Conservation (phyloP, 2,329 filamentous ascomycete genomes). For the Botrytis tulipae region DNA sequence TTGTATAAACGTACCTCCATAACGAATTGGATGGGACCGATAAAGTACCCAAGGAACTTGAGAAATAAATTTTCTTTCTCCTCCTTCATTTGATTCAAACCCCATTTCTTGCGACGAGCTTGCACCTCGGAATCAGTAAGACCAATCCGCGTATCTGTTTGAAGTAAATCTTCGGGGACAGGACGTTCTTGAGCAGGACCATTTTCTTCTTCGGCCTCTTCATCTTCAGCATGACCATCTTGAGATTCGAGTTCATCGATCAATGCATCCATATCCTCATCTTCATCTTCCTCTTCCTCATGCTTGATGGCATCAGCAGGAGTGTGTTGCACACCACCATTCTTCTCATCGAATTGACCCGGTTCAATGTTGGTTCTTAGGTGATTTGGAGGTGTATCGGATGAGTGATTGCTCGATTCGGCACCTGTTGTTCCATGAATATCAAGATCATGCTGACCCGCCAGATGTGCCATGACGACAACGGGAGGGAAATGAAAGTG, state of each 20-base stretch:
- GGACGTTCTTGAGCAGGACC: conserved; percentile 54
- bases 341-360: conserved; percentile 65
- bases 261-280: conserved; percentile 81
- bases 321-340: neutral
- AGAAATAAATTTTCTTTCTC: conserved; percentile 82
- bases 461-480: neutral
- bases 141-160: conserved; percentile 72
- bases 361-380: conserved; percentile 64
- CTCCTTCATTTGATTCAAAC: conserved; percentile 87
- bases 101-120: conserved; percentile 66
- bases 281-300: conserved; percentile 63
- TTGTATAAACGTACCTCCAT: conserved; percentile 67
- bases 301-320: conserved; percentile 39
- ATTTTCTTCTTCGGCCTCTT: conserved; percentile 54
- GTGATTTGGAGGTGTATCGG: conserved; percentile 33
- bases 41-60: conserved; percentile 80
- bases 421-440: conserved; percentile 5
- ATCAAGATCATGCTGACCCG: neutral
- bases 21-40: conserved; percentile 89
- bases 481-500: neutral
- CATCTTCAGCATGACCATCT: conserved; percentile 67
- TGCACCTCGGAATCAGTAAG: conserved; percentile 69
- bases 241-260: conserved; percentile 85
- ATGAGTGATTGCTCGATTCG: conserved; percentile 24
- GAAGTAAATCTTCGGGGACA: conserved; percentile 71